Evolutionary conservation across 805 yeast genomes (phyloP).

Genomic region (Zygotorulaspora florentina): DNA sequence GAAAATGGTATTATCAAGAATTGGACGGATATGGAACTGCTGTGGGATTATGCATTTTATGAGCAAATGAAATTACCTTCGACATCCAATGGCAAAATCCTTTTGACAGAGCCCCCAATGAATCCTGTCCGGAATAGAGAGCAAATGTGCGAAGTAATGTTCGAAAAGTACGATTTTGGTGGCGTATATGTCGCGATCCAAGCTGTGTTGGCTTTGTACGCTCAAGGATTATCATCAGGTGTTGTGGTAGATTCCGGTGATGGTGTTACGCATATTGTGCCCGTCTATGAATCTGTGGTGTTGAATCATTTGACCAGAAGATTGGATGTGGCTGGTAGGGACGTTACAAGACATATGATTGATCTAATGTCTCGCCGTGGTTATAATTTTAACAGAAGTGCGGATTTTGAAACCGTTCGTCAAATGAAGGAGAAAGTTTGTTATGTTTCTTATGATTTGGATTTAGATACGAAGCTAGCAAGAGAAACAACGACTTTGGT

Average conservation of each 20-base stretch:
- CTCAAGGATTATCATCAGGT: conserved; percentile 94
- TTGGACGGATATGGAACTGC: conserved; percentile 98
- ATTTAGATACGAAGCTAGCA: conserved; percentile 79
- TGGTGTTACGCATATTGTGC: conserved; percentile 97
- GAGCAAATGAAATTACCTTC: conserved; percentile 81
- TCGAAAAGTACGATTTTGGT: conserved; percentile 85
- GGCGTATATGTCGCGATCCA: conserved; percentile 96
- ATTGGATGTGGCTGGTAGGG: conserved; percentile 96
- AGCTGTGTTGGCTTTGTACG: conserved; percentile 96
- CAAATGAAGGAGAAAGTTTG: conserved; percentile 95
- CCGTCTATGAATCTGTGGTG: conserved; percentile 96
- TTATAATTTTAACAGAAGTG: conserved; percentile 96
- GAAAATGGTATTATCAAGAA: conserved; percentile 95
- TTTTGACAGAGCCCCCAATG: conserved; percentile 97
- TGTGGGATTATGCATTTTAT: conserved; percentile 97
- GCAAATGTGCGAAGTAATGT: conserved; percentile 90
- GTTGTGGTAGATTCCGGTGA: conserved; percentile 95
- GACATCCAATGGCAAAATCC: conserved; percentile 70
- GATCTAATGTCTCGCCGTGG: conserved; percentile 90
- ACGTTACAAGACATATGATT: conserved; percentile 93
- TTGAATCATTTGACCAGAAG: conserved; percentile 88
- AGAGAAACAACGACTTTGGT: conserved; percentile 94
- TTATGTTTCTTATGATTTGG: conserved; percentile 91
- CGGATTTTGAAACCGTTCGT: conserved; percentile 97
- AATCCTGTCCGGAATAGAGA: conserved; percentile 90